Base-by-base conservation (phyloP, 345 rosid genomes). In the Excoecaria cochinchinensis region DNA sequence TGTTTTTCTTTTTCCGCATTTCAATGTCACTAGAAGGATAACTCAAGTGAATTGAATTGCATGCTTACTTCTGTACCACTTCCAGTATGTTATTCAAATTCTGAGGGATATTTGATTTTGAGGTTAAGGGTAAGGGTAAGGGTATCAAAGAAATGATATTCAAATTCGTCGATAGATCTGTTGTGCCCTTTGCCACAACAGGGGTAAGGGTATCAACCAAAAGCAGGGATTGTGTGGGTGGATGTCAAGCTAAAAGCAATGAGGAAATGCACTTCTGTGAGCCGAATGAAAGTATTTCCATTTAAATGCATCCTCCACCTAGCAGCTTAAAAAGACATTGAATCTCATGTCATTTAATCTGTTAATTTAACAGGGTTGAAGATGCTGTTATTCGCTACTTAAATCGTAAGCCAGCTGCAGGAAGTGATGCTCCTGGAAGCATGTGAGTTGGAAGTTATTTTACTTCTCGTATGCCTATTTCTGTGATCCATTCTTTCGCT, bases 341-440 rank as follows among this genome's bases (percentile, higher is more conserved):
- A 22, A 38, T 13, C n/a, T 64, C 9, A 59, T 31, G 8, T 70
- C 4, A 52, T 63, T 51, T 15, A 55, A 21, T 63, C 62, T 53
- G 64, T 42, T 69, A 21, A 62, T 69, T 52, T 40, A 70, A 50
- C 75, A 94, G 98, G 98, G 98, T 91, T 73, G 97, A 94, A 82
- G 99, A 95, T 87, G 98, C 99, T 66, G 96, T 93, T 4, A 91
- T 95, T 77, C 94, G 98, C 3, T 95, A 93, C 74, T 73, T 95
- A 84, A 95, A 95, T 80, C 93, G 99, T 59, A 93, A 87, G 88
- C 99, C 99, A 51, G 86, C 92, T 47, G 83, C 89, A 4, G 98
- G 97, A 81, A 87, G 82, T 76, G 96, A 93, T 80, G 97, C 86
- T 77, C 98, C 93, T 67, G 93, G 97, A 81, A 89, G 92, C 86